phyloP scores from a whole-genome alignment of 331 rosid genomes.

The Rosa hybrid region DNA sequence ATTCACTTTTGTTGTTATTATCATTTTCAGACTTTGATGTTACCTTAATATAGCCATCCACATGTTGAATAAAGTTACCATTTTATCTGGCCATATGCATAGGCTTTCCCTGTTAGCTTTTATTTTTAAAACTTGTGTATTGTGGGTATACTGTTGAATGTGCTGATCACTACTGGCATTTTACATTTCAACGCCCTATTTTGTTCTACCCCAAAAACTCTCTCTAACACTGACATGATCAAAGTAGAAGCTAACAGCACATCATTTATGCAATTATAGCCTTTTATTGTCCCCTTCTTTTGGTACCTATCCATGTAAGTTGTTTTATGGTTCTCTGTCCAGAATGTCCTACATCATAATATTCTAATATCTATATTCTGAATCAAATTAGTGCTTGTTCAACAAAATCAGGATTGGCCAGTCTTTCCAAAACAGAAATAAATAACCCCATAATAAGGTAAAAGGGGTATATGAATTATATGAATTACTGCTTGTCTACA shows the following conservation, averaged over 20 bases:
- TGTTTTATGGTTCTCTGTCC: neutral
- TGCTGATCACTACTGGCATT: neutral
- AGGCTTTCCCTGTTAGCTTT: neutral
- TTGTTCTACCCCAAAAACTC: neutral
- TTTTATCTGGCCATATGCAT: neutral
- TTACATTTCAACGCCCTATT: neutral
- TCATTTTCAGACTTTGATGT: no score
- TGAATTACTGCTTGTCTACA: neutral
- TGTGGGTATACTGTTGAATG: neutral
- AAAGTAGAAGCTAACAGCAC: neutral
- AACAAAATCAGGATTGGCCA: neutral
- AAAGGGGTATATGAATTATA: neutral
- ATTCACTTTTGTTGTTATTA: no score
- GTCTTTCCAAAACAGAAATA: neutral
- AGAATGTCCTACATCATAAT: neutral
- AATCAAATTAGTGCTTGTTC: constrained; percentile 4
- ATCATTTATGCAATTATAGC: neutral
- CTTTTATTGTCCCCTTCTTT: neutral
- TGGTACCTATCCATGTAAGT: neutral
- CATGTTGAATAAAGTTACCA: no score
- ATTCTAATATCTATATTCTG: neutral
- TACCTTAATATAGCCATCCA: no score
- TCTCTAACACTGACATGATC: neutral
- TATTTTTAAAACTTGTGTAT: neutral
- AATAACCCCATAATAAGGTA: neutral